Conservation (phyloP, 345 rosid genomes). For the Hirschfeldia incana region DNA sequence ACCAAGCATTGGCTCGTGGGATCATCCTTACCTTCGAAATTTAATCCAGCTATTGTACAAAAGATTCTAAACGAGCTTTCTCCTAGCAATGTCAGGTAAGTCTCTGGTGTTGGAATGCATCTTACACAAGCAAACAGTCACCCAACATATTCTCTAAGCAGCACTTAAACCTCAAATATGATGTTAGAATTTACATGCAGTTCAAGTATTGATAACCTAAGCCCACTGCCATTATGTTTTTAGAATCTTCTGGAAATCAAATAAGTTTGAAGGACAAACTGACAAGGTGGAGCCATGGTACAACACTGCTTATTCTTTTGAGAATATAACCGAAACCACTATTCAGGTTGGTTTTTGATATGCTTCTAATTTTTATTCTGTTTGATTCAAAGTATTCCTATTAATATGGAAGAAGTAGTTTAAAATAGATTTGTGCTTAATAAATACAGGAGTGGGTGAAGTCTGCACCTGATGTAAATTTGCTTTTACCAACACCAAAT, state of each 20-base stretch:
- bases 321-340: conserved; percentile 46
- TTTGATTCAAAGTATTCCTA: background rate
- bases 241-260: conserved; percentile 91
- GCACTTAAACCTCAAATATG: background rate
- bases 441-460: conserved; percentile 66
- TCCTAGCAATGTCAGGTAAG: conserved; percentile 62
- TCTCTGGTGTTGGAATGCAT: conserved; percentile 16
- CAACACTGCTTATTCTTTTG: conserved; percentile 71
- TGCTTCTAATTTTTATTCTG: background rate
- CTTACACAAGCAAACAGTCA: background rate
- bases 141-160: background rate
- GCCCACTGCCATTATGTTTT: background rate
- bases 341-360: conserved; percentile 59
- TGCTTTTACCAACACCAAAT: conserved; percentile 70
- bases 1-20: conserved; percentile 82
- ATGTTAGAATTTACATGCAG: background rate
- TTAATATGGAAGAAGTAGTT: background rate
- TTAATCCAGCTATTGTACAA: conserved; percentile 55
- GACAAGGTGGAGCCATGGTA: conserved; percentile 91
- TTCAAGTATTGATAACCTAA: background rate
- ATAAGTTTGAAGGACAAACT: conserved; percentile 74
- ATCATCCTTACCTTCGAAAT: conserved; percentile 71
- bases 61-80: conserved; percentile 64
- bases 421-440: background rate
- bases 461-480: conserved; percentile 56